Percentiles rank a stretch among this genome's conserved stretches.
These are phyloP conservation scores for Penstemon davidsonii DNA, from an alignment of 257 asterid species.

Conservation along the genomic window DNA sequence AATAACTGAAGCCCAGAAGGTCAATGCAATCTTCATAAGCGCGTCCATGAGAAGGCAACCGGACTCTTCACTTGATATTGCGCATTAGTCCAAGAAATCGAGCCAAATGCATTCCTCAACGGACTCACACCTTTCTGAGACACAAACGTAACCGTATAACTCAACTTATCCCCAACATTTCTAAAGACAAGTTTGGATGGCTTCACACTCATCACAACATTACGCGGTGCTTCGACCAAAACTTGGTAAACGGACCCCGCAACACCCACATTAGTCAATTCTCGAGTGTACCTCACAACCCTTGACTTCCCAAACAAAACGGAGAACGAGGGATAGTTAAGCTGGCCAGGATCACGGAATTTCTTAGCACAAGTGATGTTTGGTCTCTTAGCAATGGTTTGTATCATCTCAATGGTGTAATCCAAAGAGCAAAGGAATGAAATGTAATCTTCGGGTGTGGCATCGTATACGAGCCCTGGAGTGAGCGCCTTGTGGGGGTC, in stretches of 20 bases:
- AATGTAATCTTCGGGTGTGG: slow-evolving; percentile 46
- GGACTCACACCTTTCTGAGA: slow-evolving; percentile 38
- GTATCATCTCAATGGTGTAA: slow-evolving; percentile 48
- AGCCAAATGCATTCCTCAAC: slow-evolving; percentile 52
- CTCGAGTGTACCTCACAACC: slow-evolving; percentile 64
- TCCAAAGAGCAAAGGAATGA: slow-evolving; percentile 59
- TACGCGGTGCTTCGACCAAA: slow-evolving; percentile 43
- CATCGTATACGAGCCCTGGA: slow-evolving; percentile 61
- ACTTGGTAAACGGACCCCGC: slow-evolving; percentile 51
- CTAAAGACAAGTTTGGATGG: slow-evolving; percentile 55
- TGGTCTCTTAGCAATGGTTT: slow-evolving; percentile 45
- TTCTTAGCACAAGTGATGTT: slow-evolving; percentile 61
- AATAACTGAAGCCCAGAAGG: too few species aligned
- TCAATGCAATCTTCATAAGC: too few species aligned
- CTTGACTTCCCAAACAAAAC: slow-evolving; percentile 62
- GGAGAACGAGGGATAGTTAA: slow-evolving; percentile 85
- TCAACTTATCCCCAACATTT: slow-evolving; percentile 47
- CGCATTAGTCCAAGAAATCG: slow-evolving; percentile 64
- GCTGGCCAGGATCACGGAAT: slow-evolving; percentile 67
- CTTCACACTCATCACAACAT: slow-evolving; percentile 51
- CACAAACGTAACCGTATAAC: slow-evolving; percentile 66
- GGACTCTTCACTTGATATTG: slow-evolving; percentile 71
- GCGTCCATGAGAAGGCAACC: slow-evolving; percentile 65
- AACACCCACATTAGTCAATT: slow-evolving; percentile 70
- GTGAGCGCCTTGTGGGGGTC: slow-evolving; percentile 56